Percentiles rank a stretch among this genome's conserved stretches.
Conservation (phyloP, 1,284 basidiomycete species). For the Sutorius eximius region DNA sequence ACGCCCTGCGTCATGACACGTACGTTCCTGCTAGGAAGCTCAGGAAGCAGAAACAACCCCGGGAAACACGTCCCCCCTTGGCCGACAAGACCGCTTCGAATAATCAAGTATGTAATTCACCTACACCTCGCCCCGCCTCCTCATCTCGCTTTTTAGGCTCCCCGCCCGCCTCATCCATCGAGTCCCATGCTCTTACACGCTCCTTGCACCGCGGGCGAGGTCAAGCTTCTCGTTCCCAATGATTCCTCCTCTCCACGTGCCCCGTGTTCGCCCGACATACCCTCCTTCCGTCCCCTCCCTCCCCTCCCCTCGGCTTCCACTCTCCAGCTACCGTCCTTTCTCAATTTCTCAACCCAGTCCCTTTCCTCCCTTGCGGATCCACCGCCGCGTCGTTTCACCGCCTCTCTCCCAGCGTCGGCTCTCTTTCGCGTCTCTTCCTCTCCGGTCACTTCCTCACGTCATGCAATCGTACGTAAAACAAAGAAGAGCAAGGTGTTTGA, state of each 20-base stretch:
- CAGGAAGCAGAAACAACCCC: conserved; percentile 21
- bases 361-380: conserved; percentile 11
- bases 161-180: conserved; percentile 14
- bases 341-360: conserved; percentile 32
- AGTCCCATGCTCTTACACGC: conserved; percentile 18
- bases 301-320: conserved; percentile 39
- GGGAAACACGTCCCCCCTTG: conserved; percentile 26
- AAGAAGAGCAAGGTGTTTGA: conserved; percentile 25
- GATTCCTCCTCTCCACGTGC: conserved; percentile 7
- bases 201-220: conserved; percentile 20
- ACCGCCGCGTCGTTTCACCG: conserved; percentile 2
- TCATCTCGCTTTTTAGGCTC: conserved; percentile 21
- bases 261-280: conserved; percentile 15
- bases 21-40: conserved; percentile 23
- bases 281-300: conserved; percentile 33
- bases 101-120: conserved; percentile 34
- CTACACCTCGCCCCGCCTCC: conserved; percentile 2
- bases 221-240: conserved; percentile 1
- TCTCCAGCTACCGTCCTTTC: conserved; percentile 40
- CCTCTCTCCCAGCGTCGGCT: conserved; percentile 15
- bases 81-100: conserved; percentile 28
- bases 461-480: conserved; percentile 13
- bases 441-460: conserved; percentile 17
- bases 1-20: conserved; percentile 15
- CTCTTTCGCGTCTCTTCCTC: conserved; percentile 19